phyloP scores from a whole-genome alignment of 345 rosid species.

The Dimocarpus longan region DNA sequence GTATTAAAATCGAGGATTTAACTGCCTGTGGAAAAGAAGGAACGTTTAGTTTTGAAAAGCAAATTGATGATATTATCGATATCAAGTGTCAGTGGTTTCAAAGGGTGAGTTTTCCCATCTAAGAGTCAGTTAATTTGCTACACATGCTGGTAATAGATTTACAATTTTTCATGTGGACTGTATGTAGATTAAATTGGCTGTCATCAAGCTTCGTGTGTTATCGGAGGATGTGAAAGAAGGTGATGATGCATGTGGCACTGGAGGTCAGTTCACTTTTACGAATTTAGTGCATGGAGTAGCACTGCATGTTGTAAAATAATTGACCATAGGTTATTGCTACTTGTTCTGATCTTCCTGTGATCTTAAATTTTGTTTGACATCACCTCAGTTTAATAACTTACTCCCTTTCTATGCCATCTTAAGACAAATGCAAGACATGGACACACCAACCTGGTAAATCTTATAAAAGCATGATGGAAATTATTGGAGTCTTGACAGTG shows the following conservation, averaged over 20 bases:
- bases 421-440: neutral
- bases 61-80: slow-evolving; percentile 69
- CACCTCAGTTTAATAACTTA: neutral
- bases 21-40: slow-evolving; percentile 37
- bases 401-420: neutral
- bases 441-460: neutral
- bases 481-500: neutral
- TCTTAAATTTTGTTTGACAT: neutral
- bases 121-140: slow-evolving; percentile 11
- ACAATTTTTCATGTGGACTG: slow-evolving; percentile 20
- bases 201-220: slow-evolving; percentile 53
- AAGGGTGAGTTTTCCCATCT: slow-evolving; percentile 54
- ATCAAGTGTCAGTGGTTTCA: slow-evolving; percentile 61
- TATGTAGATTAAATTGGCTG: slow-evolving; percentile 59
- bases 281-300: slow-evolving; percentile 17
- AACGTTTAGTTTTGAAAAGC: slow-evolving; percentile 48
- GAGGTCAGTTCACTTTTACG: slow-evolving; percentile 43
- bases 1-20: slow-evolving; percentile 54
- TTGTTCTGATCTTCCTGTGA: neutral
- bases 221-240: slow-evolving; percentile 43
- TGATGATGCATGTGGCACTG: slow-evolving; percentile 37
- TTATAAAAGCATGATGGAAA: neutral
- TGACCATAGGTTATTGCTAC: slow-evolving; percentile 9
- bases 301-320: neutral
- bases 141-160: slow-evolving; percentile 13